These are phyloP conservation scores for Phytophthora pini DNA, from an alignment of 352 stramenopile species.

Conservation along the genomic window DNA sequence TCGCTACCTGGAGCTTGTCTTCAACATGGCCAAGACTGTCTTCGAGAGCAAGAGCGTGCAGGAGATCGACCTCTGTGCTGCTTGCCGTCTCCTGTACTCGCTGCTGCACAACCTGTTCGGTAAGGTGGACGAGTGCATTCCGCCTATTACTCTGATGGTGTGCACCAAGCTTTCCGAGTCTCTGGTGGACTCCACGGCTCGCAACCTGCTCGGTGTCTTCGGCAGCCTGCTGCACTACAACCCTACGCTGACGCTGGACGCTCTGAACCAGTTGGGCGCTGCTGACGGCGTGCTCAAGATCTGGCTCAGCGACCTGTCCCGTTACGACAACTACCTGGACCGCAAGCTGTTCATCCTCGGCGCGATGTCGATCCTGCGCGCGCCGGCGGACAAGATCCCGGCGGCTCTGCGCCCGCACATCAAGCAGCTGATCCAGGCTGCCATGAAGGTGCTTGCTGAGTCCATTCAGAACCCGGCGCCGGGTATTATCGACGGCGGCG, in stretches of 20 bases:
- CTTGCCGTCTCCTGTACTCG: conserved; percentile 79
- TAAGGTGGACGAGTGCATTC: conserved; percentile 81
- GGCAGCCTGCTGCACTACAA: conserved; percentile 95
- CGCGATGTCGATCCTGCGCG: conserved; percentile 90
- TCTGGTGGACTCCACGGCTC: conserved; percentile 73
- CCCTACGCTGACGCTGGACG: conserved; percentile 85
- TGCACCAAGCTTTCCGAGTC: conserved; percentile 64
- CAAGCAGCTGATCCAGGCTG: conserved; percentile 85
- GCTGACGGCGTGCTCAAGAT: conserved; percentile 92
- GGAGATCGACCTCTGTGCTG: conserved; percentile 78
- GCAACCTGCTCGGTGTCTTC: conserved; percentile 91
- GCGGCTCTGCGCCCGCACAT: conserved; percentile 87
- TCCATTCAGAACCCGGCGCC: conserved; percentile 64
- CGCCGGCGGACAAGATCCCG: conserved; percentile 86
- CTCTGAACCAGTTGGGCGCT: conserved; percentile 89
- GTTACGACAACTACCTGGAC: conserved; percentile 86
- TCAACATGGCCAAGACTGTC: conserved; percentile 80
- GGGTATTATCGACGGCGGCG: conserved; percentile 70
- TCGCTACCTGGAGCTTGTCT: conserved; percentile 81
- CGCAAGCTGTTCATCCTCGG: conserved; percentile 95
- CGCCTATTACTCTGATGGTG: conserved; percentile 75
- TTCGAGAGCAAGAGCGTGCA: conserved; percentile 69
- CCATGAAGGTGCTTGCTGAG: conserved; percentile 87
- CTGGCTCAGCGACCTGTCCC: conserved; percentile 90
- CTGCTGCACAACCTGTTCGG: conserved; percentile 87